A percentile compares a stretch with the other conserved stretches of the same genome.
These are phyloP conservation scores for Penstemon davidsonii DNA, from an alignment of 257 asterid species.

Conservation along the genomic window DNA sequence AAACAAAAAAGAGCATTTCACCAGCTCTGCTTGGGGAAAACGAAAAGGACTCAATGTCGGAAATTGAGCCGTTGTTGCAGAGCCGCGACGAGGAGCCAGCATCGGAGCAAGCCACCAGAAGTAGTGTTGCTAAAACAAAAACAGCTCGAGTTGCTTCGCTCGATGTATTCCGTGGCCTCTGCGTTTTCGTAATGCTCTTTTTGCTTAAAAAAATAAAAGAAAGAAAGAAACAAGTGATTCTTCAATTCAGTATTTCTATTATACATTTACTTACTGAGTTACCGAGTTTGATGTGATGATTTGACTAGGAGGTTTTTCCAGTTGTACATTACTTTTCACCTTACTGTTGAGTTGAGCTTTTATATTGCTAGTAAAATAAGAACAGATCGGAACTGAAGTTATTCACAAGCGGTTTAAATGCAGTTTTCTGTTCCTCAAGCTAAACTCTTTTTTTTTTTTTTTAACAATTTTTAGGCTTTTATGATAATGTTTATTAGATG, in stretches of 20 bases:
- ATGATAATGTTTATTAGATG: not conserved
- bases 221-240: not conserved
- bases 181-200: slow-evolving; percentile 51
- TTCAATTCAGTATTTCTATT: not conserved
- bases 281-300: no score
- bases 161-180: slow-evolving; percentile 76
- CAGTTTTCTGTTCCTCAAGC: not conserved
- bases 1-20: no score
- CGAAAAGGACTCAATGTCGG: slow-evolving; percentile 37
- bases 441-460: not conserved
- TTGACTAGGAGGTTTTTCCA: no score
- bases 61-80: slow-evolving; percentile 47
- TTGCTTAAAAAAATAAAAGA: no score
- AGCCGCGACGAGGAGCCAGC: slow-evolving; percentile 25
- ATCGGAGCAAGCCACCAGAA: slow-evolving; percentile 25
- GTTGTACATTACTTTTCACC: no score
- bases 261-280: not conserved
- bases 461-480: slow-evolving; percentile 2
- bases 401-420: not conserved
- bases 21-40: no score
- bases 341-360: no score
- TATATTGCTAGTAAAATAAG: not conserved
- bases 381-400: not conserved
- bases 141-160: slow-evolving; percentile 64
- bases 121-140: slow-evolving; percentile 27